Percentiles rank a stretch among this genome's conserved stretches.
These are phyloP conservation scores for Hypomontagnella monticulosa DNA, from an alignment of 495 filamentous ascomycete genomes.

Conservation along the genomic window DNA sequence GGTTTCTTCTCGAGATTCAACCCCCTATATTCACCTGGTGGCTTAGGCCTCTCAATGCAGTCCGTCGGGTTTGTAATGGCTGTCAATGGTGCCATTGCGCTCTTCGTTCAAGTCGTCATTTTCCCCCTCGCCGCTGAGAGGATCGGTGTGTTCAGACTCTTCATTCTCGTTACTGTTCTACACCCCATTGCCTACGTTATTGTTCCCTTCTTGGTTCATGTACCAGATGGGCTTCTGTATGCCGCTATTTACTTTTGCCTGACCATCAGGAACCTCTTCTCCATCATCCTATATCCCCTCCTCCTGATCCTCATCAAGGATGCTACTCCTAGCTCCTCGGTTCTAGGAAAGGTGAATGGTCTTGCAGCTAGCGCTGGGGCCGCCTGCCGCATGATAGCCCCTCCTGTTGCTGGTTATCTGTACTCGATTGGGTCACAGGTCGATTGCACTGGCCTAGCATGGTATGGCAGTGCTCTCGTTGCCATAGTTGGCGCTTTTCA, in stretches of 20 bases:
- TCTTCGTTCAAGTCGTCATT: conserved; percentile 78
- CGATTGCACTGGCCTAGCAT: conserved; percentile 77
- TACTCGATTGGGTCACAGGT: conserved; percentile 74
- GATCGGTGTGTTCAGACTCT: conserved; percentile 78
- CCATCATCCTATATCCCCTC: conserved; percentile 80
- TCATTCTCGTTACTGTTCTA: conserved; percentile 76
- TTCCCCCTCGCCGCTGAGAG: conserved; percentile 76
- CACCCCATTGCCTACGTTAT: conserved; percentile 81
- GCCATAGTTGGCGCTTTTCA: conserved; percentile 75
- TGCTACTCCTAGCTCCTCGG: conserved; percentile 71
- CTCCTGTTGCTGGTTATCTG: conserved; percentile 77
- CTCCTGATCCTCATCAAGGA: conserved; percentile 87
- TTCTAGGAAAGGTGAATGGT: conserved; percentile 82
- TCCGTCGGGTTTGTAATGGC: conserved; percentile 83
- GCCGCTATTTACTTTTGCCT: conserved; percentile 78
- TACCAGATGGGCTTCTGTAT: conserved; percentile 67
- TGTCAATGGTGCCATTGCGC: conserved; percentile 79
- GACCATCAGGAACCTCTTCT: conserved; percentile 75
- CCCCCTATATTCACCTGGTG: conserved; percentile 72
- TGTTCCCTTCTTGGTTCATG: conserved; percentile 72
- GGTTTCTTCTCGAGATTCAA: conserved; percentile 38
- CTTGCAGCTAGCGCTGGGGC: conserved; percentile 82
- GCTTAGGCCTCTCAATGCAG: conserved; percentile 76
- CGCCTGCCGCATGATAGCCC: conserved; percentile 77
- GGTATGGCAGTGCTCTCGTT: conserved; percentile 79